Conservation (phyloP, 441 rosid genomes). For the Capsella rubella region DNA sequence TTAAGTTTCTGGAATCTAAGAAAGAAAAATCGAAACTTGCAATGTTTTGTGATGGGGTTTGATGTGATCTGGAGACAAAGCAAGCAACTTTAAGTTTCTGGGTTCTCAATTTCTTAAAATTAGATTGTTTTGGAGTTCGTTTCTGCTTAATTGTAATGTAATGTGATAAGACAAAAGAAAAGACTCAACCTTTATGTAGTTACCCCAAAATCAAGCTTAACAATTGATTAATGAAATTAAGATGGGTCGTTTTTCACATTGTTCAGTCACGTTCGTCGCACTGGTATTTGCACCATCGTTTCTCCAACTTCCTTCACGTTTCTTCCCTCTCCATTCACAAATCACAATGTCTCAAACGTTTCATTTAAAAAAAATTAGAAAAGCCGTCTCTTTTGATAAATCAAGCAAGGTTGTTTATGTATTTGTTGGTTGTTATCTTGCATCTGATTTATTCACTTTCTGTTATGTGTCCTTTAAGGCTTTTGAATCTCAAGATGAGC, state of each 20-base stretch:
- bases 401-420: not conserved
- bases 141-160: not conserved
- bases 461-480: not conserved
- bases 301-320: conserved; percentile 37
- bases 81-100: conserved; percentile 19
- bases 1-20: not conserved
- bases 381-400: not conserved
- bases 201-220: conserved; percentile 19
- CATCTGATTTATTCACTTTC: conserved; percentile 21
- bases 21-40: not conserved
- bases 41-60: not conserved
- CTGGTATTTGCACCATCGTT: conserved; percentile 19
- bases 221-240: conserved; percentile 10
- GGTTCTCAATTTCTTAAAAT: conserved; percentile 16
- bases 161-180: not conserved
- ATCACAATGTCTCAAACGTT: conserved; percentile 16
- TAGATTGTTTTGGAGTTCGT: conserved; percentile 5
- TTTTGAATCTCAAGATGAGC: conserved; percentile 45
- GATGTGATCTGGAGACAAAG: conserved; percentile 13
- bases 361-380: conserved; percentile 13
- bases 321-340: conserved; percentile 13
- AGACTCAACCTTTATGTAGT: not conserved
- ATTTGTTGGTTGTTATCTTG: not conserved
- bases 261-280: conserved; percentile 28
- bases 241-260: conserved; percentile 24